Percentiles rank a stretch among this genome's conserved stretches.
Conservation (phyloP, 768 basidiomycete species). For the Lentinula raphanica region DNA sequence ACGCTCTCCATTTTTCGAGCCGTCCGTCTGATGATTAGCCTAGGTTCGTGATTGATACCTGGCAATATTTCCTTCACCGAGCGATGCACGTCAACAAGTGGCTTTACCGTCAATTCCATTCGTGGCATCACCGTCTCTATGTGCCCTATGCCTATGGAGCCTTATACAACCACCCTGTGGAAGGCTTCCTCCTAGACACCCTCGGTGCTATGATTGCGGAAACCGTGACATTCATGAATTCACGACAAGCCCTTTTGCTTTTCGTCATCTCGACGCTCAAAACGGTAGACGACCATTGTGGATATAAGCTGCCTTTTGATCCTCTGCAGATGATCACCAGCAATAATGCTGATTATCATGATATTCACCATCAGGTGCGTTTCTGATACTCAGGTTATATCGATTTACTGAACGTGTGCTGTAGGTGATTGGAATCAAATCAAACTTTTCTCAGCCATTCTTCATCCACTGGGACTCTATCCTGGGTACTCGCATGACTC, state of each 20-base stretch:
- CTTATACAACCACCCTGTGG: constrained; percentile 94
- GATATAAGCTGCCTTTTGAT: constrained; percentile 86
- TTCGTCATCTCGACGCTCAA: constrained; percentile 84
- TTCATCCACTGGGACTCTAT: constrained; percentile 91
- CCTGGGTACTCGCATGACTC: constrained; percentile 80
- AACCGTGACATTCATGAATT: constrained; percentile 55
- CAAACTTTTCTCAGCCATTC: constrained; percentile 94
- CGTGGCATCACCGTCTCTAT: constrained; percentile 92
- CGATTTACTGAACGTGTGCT: not conserved
- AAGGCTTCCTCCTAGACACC: constrained; percentile 87
- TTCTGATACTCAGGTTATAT: not conserved
- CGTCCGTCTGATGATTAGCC: not conserved
- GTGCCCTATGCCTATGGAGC: constrained; percentile 97
- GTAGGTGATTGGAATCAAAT: constrained; percentile 81
- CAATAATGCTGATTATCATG: constrained; percentile 96
- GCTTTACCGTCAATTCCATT: constrained; percentile 88
- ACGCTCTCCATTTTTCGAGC: not conserved
- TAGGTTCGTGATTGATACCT: constrained; percentile 93
- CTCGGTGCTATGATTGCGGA: constrained; percentile 80
- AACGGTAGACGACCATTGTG: constrained; percentile 95
- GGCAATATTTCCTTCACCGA: constrained; percentile 97
- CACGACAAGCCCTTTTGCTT: constrained; percentile 79
- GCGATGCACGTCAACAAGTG: constrained; percentile 86
- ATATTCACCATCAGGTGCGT: constrained; percentile 92
- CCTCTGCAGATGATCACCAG: constrained; percentile 79